Evolutionary conservation across 1,284 basidiomycete species (phyloP), one percentile per base, ranked within the genome.

Genomic region (Phellopilus nigrolimitatus): DNA sequence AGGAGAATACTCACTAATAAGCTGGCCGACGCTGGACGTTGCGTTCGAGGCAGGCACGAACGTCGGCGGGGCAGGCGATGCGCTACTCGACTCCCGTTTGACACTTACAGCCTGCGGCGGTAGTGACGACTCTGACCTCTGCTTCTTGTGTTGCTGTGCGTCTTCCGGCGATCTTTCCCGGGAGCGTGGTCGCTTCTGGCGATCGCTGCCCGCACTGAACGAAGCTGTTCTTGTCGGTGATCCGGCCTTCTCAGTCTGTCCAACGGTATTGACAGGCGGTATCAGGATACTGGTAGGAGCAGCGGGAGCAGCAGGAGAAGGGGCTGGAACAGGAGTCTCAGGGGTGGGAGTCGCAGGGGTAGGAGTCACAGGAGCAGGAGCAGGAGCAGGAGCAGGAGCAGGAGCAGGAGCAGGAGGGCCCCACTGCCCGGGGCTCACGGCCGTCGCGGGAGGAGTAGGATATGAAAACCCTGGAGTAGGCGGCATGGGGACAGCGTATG

Each of bases 141-240:
- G 52, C 13, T 54, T 54, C 41, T 54, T 54, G 15, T 43, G 47
- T 28, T 41, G 3, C 30, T 53, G 51, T 17, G 37, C 38, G 27
- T 52, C 51, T 17, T 46, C 45, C 36, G 45, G 43, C 19, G 49
- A 47, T 27, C 38, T 38, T 12, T 47, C 51, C 28, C 43, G 43
- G n/a, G 51, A 47, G 33, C 51, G 37, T 31, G 51, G 37, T 25
- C 45, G 44, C 36, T 47, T 52, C 22, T 46, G 37, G 17, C 51
- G 51, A 30, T 52, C 49, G 19, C 31, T 51, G 17, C 27, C 37
- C 27, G 43, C 17, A 28, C 51, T 47, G 25, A 47, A 47, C n/a
- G 51, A 52, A 19, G 45, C 45, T 19, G 51, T 34, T 30, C 51
- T 30, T 22, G 25, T 39, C 37, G 51, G 36, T 8, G 37, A 33